phyloP scores from a whole-genome alignment of 148 eudicot genomes.

The Fagopyrum homotropicum region DNA sequence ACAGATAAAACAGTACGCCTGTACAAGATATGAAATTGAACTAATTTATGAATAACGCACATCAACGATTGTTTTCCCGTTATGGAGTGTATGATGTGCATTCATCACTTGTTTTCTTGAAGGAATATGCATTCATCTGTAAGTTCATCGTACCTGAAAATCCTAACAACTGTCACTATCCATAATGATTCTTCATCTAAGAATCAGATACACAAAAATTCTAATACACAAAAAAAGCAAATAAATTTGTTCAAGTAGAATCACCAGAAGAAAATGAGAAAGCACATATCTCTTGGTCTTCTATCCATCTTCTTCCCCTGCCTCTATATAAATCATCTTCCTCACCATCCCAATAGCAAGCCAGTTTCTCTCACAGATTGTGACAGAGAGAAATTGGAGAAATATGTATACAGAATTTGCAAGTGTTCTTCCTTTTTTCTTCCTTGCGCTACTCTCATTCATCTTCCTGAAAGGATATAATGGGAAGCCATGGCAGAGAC shows the following conservation, averaged over 20 bases:
- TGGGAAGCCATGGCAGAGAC: conserved; percentile 6
- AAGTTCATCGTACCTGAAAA: not conserved
- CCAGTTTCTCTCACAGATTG: not conserved
- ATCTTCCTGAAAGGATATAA: conserved; percentile 12
- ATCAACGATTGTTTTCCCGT: too few relatives aligned
- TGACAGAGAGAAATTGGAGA: not conserved
- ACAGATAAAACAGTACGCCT: too few relatives aligned
- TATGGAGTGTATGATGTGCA: too few relatives aligned
- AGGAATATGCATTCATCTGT: too few relatives aligned
- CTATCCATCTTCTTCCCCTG: not conserved
- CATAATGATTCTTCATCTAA: not conserved
- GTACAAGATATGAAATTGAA: too few relatives aligned
- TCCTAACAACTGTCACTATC: not conserved
- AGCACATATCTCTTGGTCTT: not conserved
- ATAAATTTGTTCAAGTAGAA: too few relatives aligned
- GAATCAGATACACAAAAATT: not conserved
- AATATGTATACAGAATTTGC: conserved; percentile 14
- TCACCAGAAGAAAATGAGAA: not conserved
- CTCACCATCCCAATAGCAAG: not conserved
- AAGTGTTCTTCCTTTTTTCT: conserved; percentile 13
- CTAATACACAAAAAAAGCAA: not conserved
- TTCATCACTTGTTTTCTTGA: too few relatives aligned
- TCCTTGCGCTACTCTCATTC: conserved; percentile 13
- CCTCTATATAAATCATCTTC: not conserved
- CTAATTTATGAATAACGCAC: too few relatives aligned